These are phyloP conservation scores for Backusella westeae DNA, from an alignment of 192 early-diverging fungal genomes.

Conservation along the genomic window DNA sequence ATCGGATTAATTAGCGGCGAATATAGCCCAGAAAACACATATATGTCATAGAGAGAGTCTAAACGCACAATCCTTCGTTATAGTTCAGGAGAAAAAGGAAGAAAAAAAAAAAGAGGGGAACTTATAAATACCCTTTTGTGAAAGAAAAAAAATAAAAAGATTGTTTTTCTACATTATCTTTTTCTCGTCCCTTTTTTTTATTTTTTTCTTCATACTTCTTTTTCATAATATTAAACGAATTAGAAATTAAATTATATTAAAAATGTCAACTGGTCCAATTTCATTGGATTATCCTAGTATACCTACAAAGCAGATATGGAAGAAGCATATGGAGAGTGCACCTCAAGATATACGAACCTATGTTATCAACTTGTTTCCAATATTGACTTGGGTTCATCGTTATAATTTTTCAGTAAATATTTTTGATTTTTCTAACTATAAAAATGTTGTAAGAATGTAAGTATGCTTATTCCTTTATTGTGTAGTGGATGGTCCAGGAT, in stretches of 20 bases:
- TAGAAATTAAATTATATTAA: background rate
- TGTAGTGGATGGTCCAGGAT: conserved; percentile 62
- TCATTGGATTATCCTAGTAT: background rate
- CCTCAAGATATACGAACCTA: conserved; percentile 11
- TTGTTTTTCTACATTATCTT: background rate
- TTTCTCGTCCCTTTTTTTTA: too few species aligned
- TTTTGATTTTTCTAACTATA: background rate
- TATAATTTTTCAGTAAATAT: conserved; percentile 23
- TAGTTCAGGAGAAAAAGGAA: background rate
- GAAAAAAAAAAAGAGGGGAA: background rate
- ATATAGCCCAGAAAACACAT: background rate
- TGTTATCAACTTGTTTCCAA: conserved; percentile 27
- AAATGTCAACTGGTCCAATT: conserved; percentile 1
- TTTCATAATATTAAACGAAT: background rate
- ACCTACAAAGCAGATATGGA: conserved; percentile 1
- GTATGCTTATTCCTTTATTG: background rate
- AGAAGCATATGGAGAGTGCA: background rate
- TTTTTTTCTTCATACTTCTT: too few species aligned
- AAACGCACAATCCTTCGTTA: background rate
- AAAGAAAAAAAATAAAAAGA: background rate
- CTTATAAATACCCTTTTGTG: background rate
- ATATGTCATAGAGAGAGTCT: background rate
- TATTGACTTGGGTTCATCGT: conserved; percentile 29
- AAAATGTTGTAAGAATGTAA: too few species aligned
- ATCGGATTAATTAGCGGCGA: conserved; percentile 5